Base-by-base conservation (phyloP, 306 rosid genomes). In the Pterocarpus macrocarpus region DNA sequence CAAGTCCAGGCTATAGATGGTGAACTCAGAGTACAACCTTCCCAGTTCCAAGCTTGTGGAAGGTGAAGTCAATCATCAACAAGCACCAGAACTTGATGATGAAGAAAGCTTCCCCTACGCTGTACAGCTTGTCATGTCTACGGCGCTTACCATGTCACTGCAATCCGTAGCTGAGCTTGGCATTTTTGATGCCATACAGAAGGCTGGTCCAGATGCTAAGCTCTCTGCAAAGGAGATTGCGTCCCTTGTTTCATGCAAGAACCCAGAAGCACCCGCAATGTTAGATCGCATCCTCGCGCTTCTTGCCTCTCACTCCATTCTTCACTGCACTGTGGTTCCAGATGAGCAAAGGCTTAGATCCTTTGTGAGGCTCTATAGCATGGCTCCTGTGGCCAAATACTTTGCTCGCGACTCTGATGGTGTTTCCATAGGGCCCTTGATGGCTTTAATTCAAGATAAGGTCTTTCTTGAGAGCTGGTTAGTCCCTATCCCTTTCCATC, bases 251-350 rank as follows among this genome's bases (percentile, higher is more conserved):
- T 36, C 80, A 0, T 58, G 85, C 33, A 53, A 9, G 2, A 90
- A 92, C 76, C 79, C 86, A 0, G 71, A 89, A 3, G 90, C 93
- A 0, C 44, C 89, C 0, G 2, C 57, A 30, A 86, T 92, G 93
- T 9, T 92, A 3, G 95, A 92, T 7, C 88, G 94, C 3, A 45
- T 92, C 2, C 90, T 91, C 30, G 35, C 81, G 57, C 90, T 92
- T 22, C 77, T 92, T n/a, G 71, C 85, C 0, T 63, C 79, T 43
- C 76, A 92, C 75, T 74, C 80, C 43, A 69, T 92, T 5, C 85
- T 92, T 2, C 43, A 7, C 1, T 89, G 84, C 68, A 70, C 86
- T 2, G 22, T 73, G 2, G 38, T 8, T 9, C 47, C 12, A 4
- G 82, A 79, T 30, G 10, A 63, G 38, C 12, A 57, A 12, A 73